Conservation (phyloP, 129 eudicot species). For the Lactuca saligna region DNA sequence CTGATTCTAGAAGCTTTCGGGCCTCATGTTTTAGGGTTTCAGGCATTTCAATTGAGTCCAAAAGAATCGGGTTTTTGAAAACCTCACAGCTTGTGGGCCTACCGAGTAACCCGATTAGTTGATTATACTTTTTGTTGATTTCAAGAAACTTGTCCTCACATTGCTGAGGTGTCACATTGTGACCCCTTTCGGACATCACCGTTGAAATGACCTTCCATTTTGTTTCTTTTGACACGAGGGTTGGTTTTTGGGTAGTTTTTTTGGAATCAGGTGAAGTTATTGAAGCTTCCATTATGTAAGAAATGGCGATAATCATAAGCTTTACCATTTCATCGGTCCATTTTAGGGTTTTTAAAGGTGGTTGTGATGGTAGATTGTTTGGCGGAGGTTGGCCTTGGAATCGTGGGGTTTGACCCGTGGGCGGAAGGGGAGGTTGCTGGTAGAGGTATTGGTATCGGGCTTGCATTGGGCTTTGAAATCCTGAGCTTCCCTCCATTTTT, state of each 20-base stretch:
- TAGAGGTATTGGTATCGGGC: not conserved
- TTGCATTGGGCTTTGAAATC: conserved; percentile 20
- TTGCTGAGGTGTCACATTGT: conserved; percentile 40
- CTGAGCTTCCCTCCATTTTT: conserved; percentile 19
- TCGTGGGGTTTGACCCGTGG: not conserved
- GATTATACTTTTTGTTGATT: conserved; percentile 35
- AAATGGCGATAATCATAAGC: conserved; percentile 34
- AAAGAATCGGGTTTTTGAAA: conserved; percentile 35
- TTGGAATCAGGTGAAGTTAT: not conserved
- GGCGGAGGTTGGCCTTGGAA: conserved; percentile 11
- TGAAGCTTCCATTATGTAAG: conserved; percentile 29
- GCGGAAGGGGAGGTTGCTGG: not conserved
- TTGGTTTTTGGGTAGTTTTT: not conserved
- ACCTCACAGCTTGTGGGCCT: conserved; percentile 35
- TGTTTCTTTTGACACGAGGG: not conserved
- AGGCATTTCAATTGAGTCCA: conserved; percentile 29
- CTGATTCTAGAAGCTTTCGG: conserved; percentile 22
- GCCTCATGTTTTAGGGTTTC: conserved; percentile 24
- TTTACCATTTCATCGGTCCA: conserved; percentile 29
- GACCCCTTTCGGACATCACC: conserved; percentile 40
- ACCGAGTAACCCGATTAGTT: conserved; percentile 39
- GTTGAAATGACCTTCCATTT: conserved; percentile 45
- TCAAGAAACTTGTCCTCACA: conserved; percentile 46
- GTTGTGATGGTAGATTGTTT: not conserved
- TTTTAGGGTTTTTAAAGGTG: not conserved